Base-by-base conservation (phyloP, 1,284 basidiomycete species). In the Pisolithus thermaeus region DNA sequence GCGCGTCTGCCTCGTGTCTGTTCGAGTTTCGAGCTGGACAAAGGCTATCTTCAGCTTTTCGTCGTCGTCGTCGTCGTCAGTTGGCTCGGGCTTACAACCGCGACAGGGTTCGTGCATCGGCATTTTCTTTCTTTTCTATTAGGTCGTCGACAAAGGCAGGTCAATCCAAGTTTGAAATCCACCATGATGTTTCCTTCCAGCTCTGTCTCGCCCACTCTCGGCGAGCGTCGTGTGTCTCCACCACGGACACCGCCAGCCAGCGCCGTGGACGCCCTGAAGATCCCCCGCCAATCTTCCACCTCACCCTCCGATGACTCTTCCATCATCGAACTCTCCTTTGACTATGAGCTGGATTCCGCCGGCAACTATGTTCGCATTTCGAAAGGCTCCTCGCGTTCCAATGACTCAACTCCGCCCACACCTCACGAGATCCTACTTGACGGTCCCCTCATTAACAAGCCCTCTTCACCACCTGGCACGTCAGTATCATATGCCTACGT, bases 241-340 rank as follows among this genome's bases (percentile, higher is more conserved):
- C 64, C 65, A 11, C 61, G 44, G 25, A 67, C 68, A 11, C 65
- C 65, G 3, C 66, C 67, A 41, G 52, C 54, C 28, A 41, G 46
- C 43, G 51, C 57, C 18, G 55, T 65, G 35, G 65, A 69, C 47
- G 59, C 58, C 47, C 53, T 64, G 20, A 69, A 68, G 56, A 67
- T 60, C 36, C 60, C 46, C 51, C 68, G 67, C 25, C 63, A 68
- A 20, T 56, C 70, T 7, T 67, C 69, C 12, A 72, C 75, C 3
- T 74, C 77, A 1, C 66, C 69, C 48, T 81, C 81, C 20, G 80
- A 82, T 60, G 78, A 80, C 53, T 80, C 78, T 1, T 80, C 78
- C 18, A 77, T 83, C 57, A 78, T 81, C 40, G 84, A 87, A 56
- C 76, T 87, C 54, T 87, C 84, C 3, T 87, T 88, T 63, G 80